Conservation (phyloP, 257 asterid species). For the Jacaranda copaia region DNA sequence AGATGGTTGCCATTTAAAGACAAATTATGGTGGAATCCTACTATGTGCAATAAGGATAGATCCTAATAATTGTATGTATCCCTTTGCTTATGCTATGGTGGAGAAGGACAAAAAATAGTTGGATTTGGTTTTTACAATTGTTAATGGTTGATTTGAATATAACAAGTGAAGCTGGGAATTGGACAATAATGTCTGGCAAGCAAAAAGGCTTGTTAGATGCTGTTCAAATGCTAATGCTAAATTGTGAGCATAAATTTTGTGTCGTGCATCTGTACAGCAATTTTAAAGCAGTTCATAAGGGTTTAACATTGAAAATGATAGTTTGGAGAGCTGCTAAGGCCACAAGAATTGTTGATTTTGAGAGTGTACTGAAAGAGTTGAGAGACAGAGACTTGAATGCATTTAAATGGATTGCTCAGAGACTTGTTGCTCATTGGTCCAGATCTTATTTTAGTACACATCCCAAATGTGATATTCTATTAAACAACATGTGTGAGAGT, state of each 20-base stretch:
- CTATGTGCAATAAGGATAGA: not conserved
- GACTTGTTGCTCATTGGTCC: too few relatives aligned
- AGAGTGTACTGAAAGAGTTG: too few relatives aligned
- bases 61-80: not conserved
- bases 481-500: too few relatives aligned
- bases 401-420: too few relatives aligned
- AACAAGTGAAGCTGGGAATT: not conserved
- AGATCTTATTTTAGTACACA: too few relatives aligned
- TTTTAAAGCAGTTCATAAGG: not conserved
- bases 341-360: too few relatives aligned
- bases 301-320: not conserved
- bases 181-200: not conserved
- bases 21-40: not conserved
- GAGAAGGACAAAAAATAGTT: not conserved
- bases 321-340: not conserved
- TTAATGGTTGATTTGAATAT: not conserved
- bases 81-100: not conserved
- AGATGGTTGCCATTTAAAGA: not conserved
- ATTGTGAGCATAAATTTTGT: conserved; percentile 15
- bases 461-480: too few relatives aligned
- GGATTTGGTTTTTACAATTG: not conserved
- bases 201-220: not conserved
- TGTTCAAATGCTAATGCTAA: not conserved
- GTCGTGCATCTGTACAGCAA: conserved; percentile 7
- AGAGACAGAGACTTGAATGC: too few relatives aligned